phyloP scores from a whole-genome alignment of 345 rosid genomes.

The Durio zibethinus region DNA sequence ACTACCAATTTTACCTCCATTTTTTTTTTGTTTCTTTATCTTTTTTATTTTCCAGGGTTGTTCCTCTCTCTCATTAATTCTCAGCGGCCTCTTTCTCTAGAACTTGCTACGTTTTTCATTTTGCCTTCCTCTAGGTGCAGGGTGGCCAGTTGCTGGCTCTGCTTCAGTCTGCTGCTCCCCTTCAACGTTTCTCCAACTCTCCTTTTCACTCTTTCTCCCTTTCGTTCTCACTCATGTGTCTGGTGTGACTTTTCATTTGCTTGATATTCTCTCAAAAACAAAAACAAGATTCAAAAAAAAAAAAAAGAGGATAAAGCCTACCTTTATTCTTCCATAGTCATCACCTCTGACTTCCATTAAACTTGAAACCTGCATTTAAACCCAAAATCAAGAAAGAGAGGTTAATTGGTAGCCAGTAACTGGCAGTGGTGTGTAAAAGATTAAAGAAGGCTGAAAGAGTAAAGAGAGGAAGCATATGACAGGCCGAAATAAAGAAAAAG shows the following conservation, averaged over 20 bases:
- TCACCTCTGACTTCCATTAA: background rate
- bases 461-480: background rate
- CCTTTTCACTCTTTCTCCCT: background rate
- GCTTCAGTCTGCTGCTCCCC: background rate
- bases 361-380: background rate
- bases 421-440: background rate
- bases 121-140: background rate
- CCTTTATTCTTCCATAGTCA: background rate
- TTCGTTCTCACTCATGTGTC: background rate
- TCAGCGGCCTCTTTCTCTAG: background rate
- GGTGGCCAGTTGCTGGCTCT: background rate
- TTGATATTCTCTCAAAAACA: background rate
- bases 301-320: background rate
- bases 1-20: background rate
- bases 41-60: background rate
- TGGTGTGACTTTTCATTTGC: background rate
- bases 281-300: background rate
- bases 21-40: background rate
- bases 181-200: background rate
- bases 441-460: background rate
- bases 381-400: background rate
- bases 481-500: background rate
- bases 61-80: background rate
- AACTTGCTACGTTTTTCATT: background rate
- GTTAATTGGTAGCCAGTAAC: background rate